Base-by-base conservation (phyloP, 2,329 filamentous ascomycete genomes). In the Xenoacremonium recifei region DNA sequence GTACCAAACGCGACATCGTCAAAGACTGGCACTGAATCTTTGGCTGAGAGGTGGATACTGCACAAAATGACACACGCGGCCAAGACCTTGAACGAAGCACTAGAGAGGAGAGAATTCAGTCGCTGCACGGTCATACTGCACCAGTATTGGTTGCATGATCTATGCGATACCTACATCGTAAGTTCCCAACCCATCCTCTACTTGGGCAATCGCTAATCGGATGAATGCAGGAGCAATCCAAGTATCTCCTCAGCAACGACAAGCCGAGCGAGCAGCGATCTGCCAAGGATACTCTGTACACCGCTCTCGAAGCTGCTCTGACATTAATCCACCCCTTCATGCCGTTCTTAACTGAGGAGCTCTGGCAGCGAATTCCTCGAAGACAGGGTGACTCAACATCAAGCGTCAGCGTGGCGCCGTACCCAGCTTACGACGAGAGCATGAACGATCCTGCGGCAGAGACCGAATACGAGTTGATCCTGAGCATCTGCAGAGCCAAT, bases 331-430 rank as follows among this genome's bases (percentile, higher is more conserved):
- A 90, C 59, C 87, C 87, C n/a, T 89, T 87, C 70, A 85, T 89
- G 82, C 87, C 87, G 5, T 91, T 84, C 67, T 64, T 91, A 42
- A 87, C 85, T 0, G 87, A 91, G 65, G 87, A 91, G 66, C 73
- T 91, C 48, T 91, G 87, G 89, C 89, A 95, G 67, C 80, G 89
- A 43, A 78, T 95, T 47, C 87, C 87, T 9, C 79, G 87, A 37
- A 75, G 85, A 40, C 78, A 82, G 35, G 77, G 73, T n/a, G 87
- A 92, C 63, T 72, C 73, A 50, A 87, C 83, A 18, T 78, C 76
- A 35, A 85, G 85, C 6, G 87, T 93, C 64, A 84, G 87, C 68
- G 63, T 88, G 36, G 84, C 88, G 23, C 69, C 74, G 36, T 93
- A 88, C 64, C 88, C 88, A 6, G 69, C 77, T 37, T 84, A 82